These are phyloP conservation scores for Coemansia sp. DNA, from an alignment of 192 early-diverging fungal genomes.

Conservation along the genomic window DNA sequence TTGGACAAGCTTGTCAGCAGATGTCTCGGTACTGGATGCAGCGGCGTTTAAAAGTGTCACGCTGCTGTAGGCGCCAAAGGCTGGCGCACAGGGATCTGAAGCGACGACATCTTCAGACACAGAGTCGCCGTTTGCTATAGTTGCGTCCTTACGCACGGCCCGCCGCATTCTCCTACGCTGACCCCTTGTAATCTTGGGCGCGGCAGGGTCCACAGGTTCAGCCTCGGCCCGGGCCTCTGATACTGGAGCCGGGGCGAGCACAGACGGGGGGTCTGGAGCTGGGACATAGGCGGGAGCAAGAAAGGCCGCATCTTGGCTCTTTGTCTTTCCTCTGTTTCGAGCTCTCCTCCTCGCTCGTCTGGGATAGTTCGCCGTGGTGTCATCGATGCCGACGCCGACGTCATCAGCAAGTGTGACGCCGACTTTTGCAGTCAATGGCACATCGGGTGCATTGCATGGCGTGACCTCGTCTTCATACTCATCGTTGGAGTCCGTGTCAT, in stretches of 20 bases:
- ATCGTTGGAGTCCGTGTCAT: background rate
- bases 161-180: background rate
- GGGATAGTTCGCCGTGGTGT: background rate
- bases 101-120: background rate
- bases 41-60: background rate
- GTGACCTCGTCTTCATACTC: slow-evolving; percentile 8
- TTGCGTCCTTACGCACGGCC: background rate
- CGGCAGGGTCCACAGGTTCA: background rate
- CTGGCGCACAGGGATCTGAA: background rate
- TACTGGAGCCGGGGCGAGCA: background rate
- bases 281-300: background rate
- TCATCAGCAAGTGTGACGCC: background rate
- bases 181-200: background rate
- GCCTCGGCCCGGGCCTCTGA: background rate
- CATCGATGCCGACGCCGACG: background rate
- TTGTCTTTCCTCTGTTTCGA: background rate
- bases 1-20: background rate
- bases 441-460: background rate
- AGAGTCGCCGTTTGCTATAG: background rate
- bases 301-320: background rate
- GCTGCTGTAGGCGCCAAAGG: no score
- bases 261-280: background rate
- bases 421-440: background rate
- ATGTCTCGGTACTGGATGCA: background rate
- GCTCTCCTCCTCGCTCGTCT: background rate